Percentiles rank a stretch among this genome's conserved stretches.
Conservation (phyloP, 2,329 filamentous ascomycete species). For the Massarina eburnea region DNA sequence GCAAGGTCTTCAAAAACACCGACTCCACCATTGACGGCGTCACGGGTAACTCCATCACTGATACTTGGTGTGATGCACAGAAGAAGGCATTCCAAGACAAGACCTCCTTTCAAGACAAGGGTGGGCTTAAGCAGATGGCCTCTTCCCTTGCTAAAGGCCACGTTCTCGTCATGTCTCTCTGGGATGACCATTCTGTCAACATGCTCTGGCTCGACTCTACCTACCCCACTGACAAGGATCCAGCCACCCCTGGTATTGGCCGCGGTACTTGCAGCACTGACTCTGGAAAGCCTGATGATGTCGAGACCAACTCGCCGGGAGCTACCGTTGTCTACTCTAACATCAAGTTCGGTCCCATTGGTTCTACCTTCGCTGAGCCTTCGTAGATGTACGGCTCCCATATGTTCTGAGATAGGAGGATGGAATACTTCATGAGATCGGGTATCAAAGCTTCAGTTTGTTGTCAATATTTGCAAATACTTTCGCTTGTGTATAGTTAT, state of each 20-base stretch:
- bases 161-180: slow-evolving; percentile 65
- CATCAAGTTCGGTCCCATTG: slow-evolving; percentile 45
- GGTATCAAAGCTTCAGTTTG: slow-evolving; percentile 5
- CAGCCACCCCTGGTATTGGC: slow-evolving; percentile 34
- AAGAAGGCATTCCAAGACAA: slow-evolving; percentile 59
- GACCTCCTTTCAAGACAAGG: slow-evolving; percentile 55
- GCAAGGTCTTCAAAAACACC: slow-evolving; percentile 52
- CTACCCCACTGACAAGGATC: slow-evolving; percentile 54
- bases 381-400: slow-evolving; percentile 17
- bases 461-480: slow-evolving; percentile 4
- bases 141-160: slow-evolving; percentile 59
- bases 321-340: slow-evolving; percentile 43
- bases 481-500: slow-evolving; percentile 14
- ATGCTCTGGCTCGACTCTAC: slow-evolving; percentile 76
- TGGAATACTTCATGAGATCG: slow-evolving; percentile 2
- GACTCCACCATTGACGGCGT: slow-evolving; percentile 50
- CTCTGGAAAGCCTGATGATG: slow-evolving; percentile 40
- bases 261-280: slow-evolving; percentile 42
- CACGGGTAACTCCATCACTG: slow-evolving; percentile 57
- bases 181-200: slow-evolving; percentile 66
- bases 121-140: slow-evolving; percentile 60
- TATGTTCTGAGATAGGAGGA: not conserved
- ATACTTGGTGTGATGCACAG: slow-evolving; percentile 59
- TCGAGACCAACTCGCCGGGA: slow-evolving; percentile 38
- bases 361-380: slow-evolving; percentile 41